phyloP scores from a whole-genome alignment of 495 filamentous ascomycete genomes.

The Xanthoparmelia taractica region DNA sequence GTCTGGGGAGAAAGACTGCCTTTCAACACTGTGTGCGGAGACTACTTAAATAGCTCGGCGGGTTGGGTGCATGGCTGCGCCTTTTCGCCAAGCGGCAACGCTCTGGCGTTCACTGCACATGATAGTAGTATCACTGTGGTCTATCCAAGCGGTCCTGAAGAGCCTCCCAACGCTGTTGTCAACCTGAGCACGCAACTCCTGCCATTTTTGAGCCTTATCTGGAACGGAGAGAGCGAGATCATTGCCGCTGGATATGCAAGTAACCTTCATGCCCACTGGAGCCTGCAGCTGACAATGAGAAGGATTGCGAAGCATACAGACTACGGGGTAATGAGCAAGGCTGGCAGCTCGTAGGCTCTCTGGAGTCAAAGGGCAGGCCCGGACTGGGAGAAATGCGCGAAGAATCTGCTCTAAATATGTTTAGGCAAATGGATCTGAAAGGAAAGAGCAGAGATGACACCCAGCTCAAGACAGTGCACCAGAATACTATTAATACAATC shows the following conservation, averaged over 20 bases:
- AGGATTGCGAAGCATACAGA: constrained; percentile 90
- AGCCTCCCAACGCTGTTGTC: constrained; percentile 79
- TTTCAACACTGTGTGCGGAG: constrained; percentile 96
- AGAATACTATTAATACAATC: constrained; percentile 87
- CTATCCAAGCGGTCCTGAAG: constrained; percentile 86
- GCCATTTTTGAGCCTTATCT: constrained; percentile 84
- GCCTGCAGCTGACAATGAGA: constrained; percentile 7
- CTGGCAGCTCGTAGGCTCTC: constrained; percentile 77
- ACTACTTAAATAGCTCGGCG: constrained; percentile 88
- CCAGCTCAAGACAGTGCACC: constrained; percentile 89
- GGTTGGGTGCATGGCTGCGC: constrained; percentile 90
- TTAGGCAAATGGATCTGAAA: constrained; percentile 95
- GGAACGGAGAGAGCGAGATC: constrained; percentile 88
- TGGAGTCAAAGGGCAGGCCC: constrained; percentile 56
- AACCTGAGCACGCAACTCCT: constrained; percentile 82
- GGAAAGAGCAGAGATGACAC: constrained; percentile 84
- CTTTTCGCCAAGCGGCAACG: constrained; percentile 87
- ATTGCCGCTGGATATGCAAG: constrained; percentile 83
- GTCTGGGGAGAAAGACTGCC: constrained; percentile 93
- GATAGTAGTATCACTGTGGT: constrained; percentile 95
- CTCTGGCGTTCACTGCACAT: constrained; percentile 83
- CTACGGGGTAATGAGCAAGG: constrained; percentile 74
- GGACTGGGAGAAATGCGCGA: constrained; percentile 55
- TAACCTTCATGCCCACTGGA: constrained; percentile 5
- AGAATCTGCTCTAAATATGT: constrained; percentile 95